These are phyloP conservation scores for Cryomyces antarcticus DNA, from an alignment of 495 filamentous ascomycete species.

Conservation along the genomic window DNA sequence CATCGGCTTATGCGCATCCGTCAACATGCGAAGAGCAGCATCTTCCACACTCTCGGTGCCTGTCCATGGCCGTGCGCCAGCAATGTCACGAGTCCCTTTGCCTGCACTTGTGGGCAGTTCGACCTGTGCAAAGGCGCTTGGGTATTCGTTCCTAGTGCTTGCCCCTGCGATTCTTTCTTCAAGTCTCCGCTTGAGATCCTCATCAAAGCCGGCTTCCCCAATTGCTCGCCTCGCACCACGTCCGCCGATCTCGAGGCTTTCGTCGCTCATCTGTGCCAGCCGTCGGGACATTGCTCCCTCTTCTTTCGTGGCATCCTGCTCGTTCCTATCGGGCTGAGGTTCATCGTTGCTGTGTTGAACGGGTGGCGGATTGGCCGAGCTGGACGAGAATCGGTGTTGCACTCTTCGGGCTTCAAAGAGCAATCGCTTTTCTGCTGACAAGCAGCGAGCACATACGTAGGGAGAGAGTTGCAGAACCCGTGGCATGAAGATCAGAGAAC, in stretches of 20 bases:
- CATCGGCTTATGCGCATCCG: conserved; percentile 60
- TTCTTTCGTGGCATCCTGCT: conserved; percentile 1
- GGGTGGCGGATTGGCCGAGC: background rate
- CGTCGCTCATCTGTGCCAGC: conserved; percentile 61
- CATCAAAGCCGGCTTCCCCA: conserved; percentile 67
- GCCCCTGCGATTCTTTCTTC: conserved; percentile 52
- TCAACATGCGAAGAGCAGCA: conserved; percentile 69
- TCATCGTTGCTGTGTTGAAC: background rate
- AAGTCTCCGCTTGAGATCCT: conserved; percentile 57
- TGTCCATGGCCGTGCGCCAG: conserved; percentile 54
- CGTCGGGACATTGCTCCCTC: conserved; percentile 50
- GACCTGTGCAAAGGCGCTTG: conserved; percentile 45
- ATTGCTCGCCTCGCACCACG: conserved; percentile 53
- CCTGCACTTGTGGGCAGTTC: conserved; percentile 44
- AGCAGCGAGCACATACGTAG: conserved; percentile 13
- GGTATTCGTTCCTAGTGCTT: conserved; percentile 49
- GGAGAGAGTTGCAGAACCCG: background rate
- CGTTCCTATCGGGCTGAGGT: conserved; percentile 1
- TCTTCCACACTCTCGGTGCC: conserved; percentile 58
- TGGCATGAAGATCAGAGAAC: too few relatives aligned
- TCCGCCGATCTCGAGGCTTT: conserved; percentile 50
- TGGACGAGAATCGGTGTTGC: background rate
- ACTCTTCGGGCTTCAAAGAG: background rate
- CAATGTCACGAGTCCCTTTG: conserved; percentile 49
- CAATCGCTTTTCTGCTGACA: conserved; percentile 6